Conservation (phyloP, 768 basidiomycete species). For the Brasilioporus rufonigricans region DNA sequence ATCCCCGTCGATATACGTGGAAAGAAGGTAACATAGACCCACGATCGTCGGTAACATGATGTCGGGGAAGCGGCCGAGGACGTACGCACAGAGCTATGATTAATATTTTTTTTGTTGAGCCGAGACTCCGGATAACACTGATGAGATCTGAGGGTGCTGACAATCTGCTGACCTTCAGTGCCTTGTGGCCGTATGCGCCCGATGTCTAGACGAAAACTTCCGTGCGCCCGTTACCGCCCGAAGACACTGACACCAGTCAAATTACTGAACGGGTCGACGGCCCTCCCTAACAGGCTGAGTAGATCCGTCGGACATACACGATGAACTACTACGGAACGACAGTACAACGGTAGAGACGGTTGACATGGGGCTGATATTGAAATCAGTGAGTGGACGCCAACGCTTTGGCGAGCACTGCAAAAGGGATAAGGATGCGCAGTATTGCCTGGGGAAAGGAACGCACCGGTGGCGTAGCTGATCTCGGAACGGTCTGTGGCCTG, state of each 20-base stretch:
- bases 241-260: not conserved
- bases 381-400: conserved; percentile 14
- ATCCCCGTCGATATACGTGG: conserved; percentile 16
- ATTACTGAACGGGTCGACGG: not conserved
- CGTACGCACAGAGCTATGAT: conserved; percentile 1
- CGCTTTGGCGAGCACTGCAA: conserved; percentile 21
- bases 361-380: not conserved
- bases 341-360: not conserved
- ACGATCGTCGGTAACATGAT: conserved; percentile 21
- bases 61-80: not conserved
- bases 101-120: not conserved
- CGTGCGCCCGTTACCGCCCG: not conserved
- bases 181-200: not conserved
- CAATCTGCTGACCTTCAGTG: not conserved
- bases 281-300: not conserved
- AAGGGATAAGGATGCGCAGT: not conserved
- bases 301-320: not conserved
- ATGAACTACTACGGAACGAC: not conserved
- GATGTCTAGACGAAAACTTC: conserved; percentile 1
- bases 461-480: conserved; percentile 68
- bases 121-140: not conserved
- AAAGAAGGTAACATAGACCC: conserved; percentile 24
- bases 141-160: not conserved
- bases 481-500: conserved; percentile 83
- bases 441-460: conserved; percentile 22